Base-by-base conservation (phyloP, 108 stramenopile species). In the Aurantiochytrium sp. region DNA sequence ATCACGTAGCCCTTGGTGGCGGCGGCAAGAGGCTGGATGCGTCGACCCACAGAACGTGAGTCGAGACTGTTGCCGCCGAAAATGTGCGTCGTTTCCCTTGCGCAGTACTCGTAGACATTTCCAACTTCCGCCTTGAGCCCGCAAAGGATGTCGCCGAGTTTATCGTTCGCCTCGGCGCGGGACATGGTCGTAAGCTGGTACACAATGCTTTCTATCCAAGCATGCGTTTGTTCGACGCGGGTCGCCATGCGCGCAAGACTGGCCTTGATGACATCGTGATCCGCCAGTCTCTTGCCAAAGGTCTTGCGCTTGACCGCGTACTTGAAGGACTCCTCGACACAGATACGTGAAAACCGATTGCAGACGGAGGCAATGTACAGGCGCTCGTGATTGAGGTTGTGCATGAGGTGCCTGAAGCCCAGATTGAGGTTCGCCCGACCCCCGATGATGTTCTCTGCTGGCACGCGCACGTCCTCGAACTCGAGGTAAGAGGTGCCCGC, bases 381-480 rank as follows among this genome's bases (percentile, higher is more conserved):
- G 49, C 76, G 76, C 51, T 83, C 76, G 51, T 83, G 76, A 23
- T 83, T 83, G 19, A 83, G 51, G 51, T 83, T 83, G n/a, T 47
- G 45, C 76, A 83, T 53, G 76, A 83, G 45, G 43, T 83, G 76
- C 10, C 45, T 10, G 4, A 83, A 83, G n/a, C 49, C 76, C 49
- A 19, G 0, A 45, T 53, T 53, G 19, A 53, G 6, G 18, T 83
- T 53, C 35, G 14, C 64, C 64, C 14, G 25, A 2, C 64, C 64
- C 6, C 76, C 76, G 23, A 83, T 83, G 25, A 83, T 12, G 76
- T 23, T 21, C 6, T 53, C 76, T 12, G 51, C 76, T 12, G 76
- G 76, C 25, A 83, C 76, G 19, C 51, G 45, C 45, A 83, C 76
- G 28, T 83, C 51, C 18, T 83, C 76, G 49, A 83, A 83, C 51